Evolutionary conservation across 1,284 basidiomycete species (phyloP), one percentile per base, ranked within the genome.

Genomic region (Marasmius oreades): DNA sequence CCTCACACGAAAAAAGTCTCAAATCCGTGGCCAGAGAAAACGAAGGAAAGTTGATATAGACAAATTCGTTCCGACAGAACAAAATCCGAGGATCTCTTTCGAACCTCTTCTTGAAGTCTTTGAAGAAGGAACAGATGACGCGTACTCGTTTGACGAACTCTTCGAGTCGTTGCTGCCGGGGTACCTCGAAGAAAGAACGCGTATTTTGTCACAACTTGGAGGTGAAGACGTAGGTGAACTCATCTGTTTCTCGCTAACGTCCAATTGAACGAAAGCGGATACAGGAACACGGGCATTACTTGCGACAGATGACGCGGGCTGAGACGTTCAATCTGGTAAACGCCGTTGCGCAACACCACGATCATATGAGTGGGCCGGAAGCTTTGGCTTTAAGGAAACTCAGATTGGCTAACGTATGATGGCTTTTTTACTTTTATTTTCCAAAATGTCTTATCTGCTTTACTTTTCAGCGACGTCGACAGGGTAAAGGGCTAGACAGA

Each of bases 331-430:
- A 67, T 7, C 52, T 74, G 11, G 61, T 73, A 36, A 53, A 62
- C 16, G 58, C 46, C 33, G 31, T 45, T 12, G 28, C 59, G 11
- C 51, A 46, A 3, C 52, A 50, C 34, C 56, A 52, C 10, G 53
- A 59, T 34, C 48, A 67, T 33, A 62, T 59, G 34, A 64, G 67
- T 28, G 58, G 66, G 24, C 58, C 64, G 0, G 72, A 77, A 44
- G 66, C 69, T 20, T 65, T 84, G n/a, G 60, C 70, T 11, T 53
- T 73, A 42, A 73, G 81, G 55, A 84, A 81, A 62, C 67, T 84
- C 53, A 77, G 77, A 59, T 55, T 80, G 12, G 69, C 68, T 28
- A 73, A 69, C 50, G 81, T 81, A 66, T 3, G 76, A n/a, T n/a
- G 28, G 5, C 28, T 31, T 10, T 31, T 64, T 11, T 20, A 52